Base-by-base conservation (phyloP, 495 filamentous ascomycete species). In the Trichoderma asperelloides region DNA sequence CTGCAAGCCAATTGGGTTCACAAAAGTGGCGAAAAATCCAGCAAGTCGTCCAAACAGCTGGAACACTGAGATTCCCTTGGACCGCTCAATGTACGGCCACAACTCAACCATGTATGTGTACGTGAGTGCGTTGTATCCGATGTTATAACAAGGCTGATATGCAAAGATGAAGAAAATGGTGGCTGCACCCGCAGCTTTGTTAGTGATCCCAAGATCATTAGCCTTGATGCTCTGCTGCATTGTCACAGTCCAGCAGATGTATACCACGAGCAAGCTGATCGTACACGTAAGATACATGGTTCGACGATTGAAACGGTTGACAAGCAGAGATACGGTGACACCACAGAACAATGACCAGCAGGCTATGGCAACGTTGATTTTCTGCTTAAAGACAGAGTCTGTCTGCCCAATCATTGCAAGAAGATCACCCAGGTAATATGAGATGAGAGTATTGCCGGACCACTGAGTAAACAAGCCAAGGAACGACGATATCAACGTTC, bases 71-170 rank as follows among this genome's bases (percentile, higher is more conserved):
- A 88, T 81, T 70, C 86, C 85, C 39, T 83, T 80, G 13, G 82
- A 81, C 66, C 86, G 81, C 66, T 81, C 77, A 0, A 81, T 76
- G 74, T 81, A 88, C 7, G 86, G 86, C 76, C 85, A 88, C 18
- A 88, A 73, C 67, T 88, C 85, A 37, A 86, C 75, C 8, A 87
- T 76, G 69, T 85, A 87, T 2, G 85, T 79, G 72, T 88, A 89
- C 1, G 87, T 87, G 43, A 88, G 76, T 41, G 87, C 86, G 66
- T 89, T 89, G 70, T 88, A 87, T n/a, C 85, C 87, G 66, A 89
- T 79, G 69, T 82, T 89, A 68, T 89, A 89, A 69, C 82, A 84
- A 3, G 86, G 87, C 1, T 80, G 82, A 71, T 88, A 89, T 30
- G 78, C 75, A 69, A 87, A 90, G 68, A 87, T 87, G 68, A 87